Percentiles rank a stretch among this genome's conserved stretches.
Conservation (phyloP, 2,329 filamentous ascomycete genomes). For the Aureobasidium melanogenum region DNA sequence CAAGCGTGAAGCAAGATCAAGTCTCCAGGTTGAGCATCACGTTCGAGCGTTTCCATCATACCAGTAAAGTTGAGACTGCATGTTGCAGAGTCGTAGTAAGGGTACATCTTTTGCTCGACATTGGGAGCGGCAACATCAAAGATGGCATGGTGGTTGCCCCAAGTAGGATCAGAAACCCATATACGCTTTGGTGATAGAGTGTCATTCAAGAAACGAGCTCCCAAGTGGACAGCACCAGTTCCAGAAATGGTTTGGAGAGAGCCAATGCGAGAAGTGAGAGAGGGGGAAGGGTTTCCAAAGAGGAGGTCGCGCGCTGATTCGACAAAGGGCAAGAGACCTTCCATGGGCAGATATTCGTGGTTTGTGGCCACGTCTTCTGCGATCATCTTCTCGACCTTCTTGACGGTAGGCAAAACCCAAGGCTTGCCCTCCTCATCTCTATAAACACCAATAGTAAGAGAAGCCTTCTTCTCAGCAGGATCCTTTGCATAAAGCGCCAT, state of each 20-base stretch:
- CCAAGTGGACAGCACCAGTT: constrained; percentile 83
- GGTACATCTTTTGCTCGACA: constrained; percentile 16
- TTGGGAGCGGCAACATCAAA: constrained; percentile 21
- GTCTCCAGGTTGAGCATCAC: constrained; percentile 21
- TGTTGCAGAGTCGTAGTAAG: constrained; percentile 24
- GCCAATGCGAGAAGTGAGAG: constrained; percentile 16
- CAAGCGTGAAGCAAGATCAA: constrained; percentile 31
- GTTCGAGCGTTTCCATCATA: constrained; percentile 21
- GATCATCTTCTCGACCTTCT: constrained; percentile 76
- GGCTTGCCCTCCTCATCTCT: constrained; percentile 85
- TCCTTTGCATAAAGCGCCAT: constrained; percentile 77
- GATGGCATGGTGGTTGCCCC: constrained; percentile 27
- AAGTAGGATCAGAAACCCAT: constrained; percentile 28
- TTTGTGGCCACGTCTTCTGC: constrained; percentile 31
- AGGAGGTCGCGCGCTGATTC: constrained; percentile 21
- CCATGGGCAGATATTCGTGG: constrained; percentile 92
- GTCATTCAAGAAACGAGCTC: constrained; percentile 78
- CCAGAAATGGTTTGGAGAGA: constrained; percentile 82
- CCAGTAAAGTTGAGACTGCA: constrained; percentile 24
- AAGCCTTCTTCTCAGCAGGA: constrained; percentile 64
- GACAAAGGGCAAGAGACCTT: constrained; percentile 65
- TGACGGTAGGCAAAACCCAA: constrained; percentile 86
- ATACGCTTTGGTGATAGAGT: constrained; percentile 52
- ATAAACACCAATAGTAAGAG: constrained; percentile 86
- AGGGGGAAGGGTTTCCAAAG: constrained; percentile 19